These are phyloP conservation scores for Beauveria caledonica DNA, from an alignment of 2,329 filamentous ascomycete species.

Conservation along the genomic window DNA sequence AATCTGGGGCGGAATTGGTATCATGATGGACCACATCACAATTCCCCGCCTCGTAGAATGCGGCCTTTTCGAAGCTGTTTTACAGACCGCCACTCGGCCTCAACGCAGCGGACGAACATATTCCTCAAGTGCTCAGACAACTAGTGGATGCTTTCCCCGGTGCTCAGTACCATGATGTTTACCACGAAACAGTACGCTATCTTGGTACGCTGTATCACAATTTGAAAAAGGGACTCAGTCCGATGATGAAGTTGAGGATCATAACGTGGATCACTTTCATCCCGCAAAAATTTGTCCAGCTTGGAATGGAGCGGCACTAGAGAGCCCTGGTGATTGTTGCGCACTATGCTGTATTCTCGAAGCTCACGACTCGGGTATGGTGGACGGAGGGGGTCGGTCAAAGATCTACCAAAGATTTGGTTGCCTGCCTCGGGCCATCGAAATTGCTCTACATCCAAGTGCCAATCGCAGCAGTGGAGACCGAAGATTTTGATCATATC, in stretches of 20 bases:
- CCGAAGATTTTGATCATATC: conserved; percentile 18
- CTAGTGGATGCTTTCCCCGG: conserved; percentile 22
- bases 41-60: background rate
- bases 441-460: conserved; percentile 35
- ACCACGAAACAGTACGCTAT: conserved; percentile 39
- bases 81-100: conserved; percentile 2
- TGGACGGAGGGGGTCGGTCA: conserved; percentile 41
- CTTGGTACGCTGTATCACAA: conserved; percentile 45
- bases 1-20: conserved; percentile 43
- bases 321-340: conserved; percentile 44
- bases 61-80: background rate
- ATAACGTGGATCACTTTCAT: conserved; percentile 47
- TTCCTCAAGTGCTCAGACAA: background rate
- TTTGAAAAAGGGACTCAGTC: conserved; percentile 35
- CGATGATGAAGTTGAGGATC: conserved; percentile 39
- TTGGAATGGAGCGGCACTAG: conserved; percentile 33
- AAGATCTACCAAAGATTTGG: conserved; percentile 37
- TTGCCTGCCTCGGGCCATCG: conserved; percentile 27
- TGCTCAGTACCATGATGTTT: conserved; percentile 19
- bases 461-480: conserved; percentile 30
- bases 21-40: conserved; percentile 2
- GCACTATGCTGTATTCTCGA: conserved; percentile 44
- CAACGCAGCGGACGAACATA: background rate
- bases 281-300: conserved; percentile 34
- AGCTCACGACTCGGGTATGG: conserved; percentile 36